Evolutionary conservation across 768 basidiomycete species (phyloP).

Genomic region (Scleroderma citrinum): DNA sequence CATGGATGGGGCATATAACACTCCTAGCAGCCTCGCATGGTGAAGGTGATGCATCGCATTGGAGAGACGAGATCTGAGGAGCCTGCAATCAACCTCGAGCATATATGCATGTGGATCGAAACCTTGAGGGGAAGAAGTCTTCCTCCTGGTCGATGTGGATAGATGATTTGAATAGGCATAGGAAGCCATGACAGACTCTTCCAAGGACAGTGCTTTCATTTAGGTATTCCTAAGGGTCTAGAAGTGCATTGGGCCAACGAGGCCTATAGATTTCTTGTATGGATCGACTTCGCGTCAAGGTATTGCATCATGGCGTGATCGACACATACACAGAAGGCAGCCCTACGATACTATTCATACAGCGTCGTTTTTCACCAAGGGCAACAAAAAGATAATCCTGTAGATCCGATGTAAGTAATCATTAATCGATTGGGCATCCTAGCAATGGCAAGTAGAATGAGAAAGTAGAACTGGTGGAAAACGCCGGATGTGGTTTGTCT

Average conservation of each 20-base stretch:
- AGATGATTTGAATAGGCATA: not conserved
- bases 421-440: no score
- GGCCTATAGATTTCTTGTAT: conserved; percentile 78
- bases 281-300: conserved; percentile 81
- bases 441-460: no score
- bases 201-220: conserved; percentile 56
- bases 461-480: no score
- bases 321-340: not conserved
- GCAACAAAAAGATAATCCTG: no score
- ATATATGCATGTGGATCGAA: conserved; percentile 51
- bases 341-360: conserved; percentile 35
- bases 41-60: conserved; percentile 61
- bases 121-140: conserved; percentile 52
- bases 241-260: no score
- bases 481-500: no score
- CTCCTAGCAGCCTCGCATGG: conserved; percentile 49
- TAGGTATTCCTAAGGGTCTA: no score
- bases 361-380: no score
- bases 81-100: conserved; percentile 20
- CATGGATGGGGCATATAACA: conserved; percentile 33
- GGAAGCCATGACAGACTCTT: conserved; percentile 49
- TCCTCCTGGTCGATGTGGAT: conserved; percentile 37
- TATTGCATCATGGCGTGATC: conserved; percentile 37
- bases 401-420: no score
- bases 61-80: conserved; percentile 62